Evolutionary conservation across 2,329 filamentous ascomycete species (phyloP), one percentile per base, ranked within the genome.

Genomic region (Beauveria bassiana): DNA sequence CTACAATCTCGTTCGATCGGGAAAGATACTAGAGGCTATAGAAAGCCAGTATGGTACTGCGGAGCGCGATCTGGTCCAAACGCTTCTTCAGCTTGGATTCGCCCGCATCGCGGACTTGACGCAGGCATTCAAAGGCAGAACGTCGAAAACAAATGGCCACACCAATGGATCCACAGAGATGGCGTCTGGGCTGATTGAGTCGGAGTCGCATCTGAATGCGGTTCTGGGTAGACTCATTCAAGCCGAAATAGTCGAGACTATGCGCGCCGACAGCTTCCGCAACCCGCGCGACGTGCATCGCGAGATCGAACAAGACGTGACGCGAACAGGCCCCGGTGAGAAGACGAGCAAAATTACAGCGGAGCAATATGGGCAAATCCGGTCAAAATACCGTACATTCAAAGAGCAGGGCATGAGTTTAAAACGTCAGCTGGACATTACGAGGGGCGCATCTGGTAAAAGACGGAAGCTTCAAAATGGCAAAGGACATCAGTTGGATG

Each of bases 1-100:
- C 65, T 98, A 98, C 75, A 87, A 87, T 67, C 80, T 97, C 49
- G 79, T 93, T 43, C 89, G 95, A 62, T 84, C 85, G 4, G 92
- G 91, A 49, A 95, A 91, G 74, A 89, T 96, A 45, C 77, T 95
- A 31, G 84, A 92, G 65, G 79, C 91, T 63, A 82, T 95, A 49
- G 86, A 91, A 66, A 82, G 81, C 40, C 84, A 88, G 67, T 88
- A 91, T 70, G 93, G 93, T 20, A 77, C 80, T n/a, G 82, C 86
- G 64, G 91, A 91, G 34, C 85, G 86, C 61, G 85, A 87, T 64
- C 79, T 97, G 45, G 82, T 95, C 63, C 86, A 90, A 67, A 88
- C 87, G 34, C 77, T 97, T 47, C 77, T 96, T 63, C 81, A 87
- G 61, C 80, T 93, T 20, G 93, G 93, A 1, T 89, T 95, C 75